Base-by-base conservation (phyloP, 1,139 yeast species). In the Geotrichum restrictum region DNA sequence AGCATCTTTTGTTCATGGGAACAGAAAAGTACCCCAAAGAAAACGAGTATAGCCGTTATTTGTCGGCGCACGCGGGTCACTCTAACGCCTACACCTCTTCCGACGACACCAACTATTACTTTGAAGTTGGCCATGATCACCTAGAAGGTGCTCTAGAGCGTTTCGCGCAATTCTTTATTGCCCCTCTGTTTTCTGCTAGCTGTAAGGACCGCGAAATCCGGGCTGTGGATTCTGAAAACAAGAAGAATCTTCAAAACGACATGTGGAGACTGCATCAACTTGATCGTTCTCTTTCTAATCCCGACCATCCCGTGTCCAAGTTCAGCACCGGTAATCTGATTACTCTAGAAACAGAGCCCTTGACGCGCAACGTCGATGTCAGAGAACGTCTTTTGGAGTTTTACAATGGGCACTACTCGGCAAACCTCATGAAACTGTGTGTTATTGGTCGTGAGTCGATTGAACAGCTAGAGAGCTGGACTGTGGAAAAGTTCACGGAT, bases 1-100 rank as follows among this genome's bases (percentile, higher is more conserved):
- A 93, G 71, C 98, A 93, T 70, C 75, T 93, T 60, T 74, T 93
- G 57, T 93, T 93, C 68, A 88, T 93, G 96, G 98, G 98, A n/a
- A 91, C 98, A 3, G 76, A 80, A 60, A 91, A 89, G 69, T 93
- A 85, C 64, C 98, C 98, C 0, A 76, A 78, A 56, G 98, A 93
- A 68, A 89, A 88, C 67, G 98, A 88, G 62, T 93, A 93, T 68
- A 76, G 84, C 45, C 80, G 83, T 52, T 93, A 78, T 66, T 73
- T 93, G 56, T 77, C 95, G 5, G 82, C 85, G 57, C 95, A 81
- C 59, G 78, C 81, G 39, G 85, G 85, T 31, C 70, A 72, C 42
- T 78, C 82, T 21, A 88, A 88, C 64, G 98, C 98, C 0, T 93
- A 84, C 68, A 93, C 98, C 0, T 82, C 96, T 1, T 75, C 91